Base-by-base conservation (phyloP, 2,329 filamentous ascomycete species). In the Alternaria sp. region DNA sequence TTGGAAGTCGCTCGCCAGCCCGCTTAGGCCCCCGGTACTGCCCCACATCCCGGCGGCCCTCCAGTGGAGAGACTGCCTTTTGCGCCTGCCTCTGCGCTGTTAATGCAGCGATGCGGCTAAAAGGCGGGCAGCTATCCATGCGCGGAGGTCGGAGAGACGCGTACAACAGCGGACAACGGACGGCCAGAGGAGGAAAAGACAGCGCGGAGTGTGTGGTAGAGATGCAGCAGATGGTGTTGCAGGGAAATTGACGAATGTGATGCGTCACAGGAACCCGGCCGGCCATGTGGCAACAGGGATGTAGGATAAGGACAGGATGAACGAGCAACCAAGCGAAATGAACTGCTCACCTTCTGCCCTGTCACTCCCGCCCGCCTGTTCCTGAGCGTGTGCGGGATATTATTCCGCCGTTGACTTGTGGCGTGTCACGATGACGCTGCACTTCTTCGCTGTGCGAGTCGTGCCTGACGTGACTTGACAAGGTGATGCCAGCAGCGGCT, bases 221-320 rank as follows among this genome's bases (percentile, higher is more conserved):
- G 53, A 65, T 75, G 73, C 67, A 63, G 74, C 74, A 71, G 49
- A 67, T 58, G 63, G 68, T 73, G 73, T 77, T 68, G 73, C 72
- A 75, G 71, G 58, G 68, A 71, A 70, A 76, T 66, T 70, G 72
- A 75, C 68, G 58, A 60, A 57, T 51, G 71, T 66, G 63, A 70
- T 71, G 72, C 72, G 68, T 66, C 66, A 63, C 64, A 54, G 53
- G 62, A 66, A 66, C 69, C 69, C 67, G 54, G 67, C 63, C 30
- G 17, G 73, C 76, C 77, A 78, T 77, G 74, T 78, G 75, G 60
- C 30, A 67, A 63, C 74, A 77, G 71, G 75, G 73, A 77, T 78
- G 65, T 26, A 32, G 62, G 52, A 50, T 45, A 49, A 44, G 44
- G 54, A 61, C 51, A 55, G 59, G 57, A 51, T 60, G 66, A 59